Base-by-base conservation (phyloP, 257 asterid genomes). In the Nicotiana otophora region DNA sequence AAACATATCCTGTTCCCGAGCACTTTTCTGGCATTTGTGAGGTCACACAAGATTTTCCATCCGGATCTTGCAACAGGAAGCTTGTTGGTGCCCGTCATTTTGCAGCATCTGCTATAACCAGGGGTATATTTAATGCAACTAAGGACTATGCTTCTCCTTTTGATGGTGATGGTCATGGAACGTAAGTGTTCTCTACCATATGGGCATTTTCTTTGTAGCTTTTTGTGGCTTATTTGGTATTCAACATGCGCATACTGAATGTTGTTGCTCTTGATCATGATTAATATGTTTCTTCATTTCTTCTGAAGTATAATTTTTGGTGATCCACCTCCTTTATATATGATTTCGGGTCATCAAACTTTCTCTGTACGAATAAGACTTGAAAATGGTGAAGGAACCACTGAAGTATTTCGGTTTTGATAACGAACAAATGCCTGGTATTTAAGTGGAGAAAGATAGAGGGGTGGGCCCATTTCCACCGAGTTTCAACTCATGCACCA, bases 91-190 rank as follows among this genome's bases (percentile, higher is more conserved):
- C 99, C 61, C 98, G 98, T 26, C 99, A 96, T 89, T 96, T 96
- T 81, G 99, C 99, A 4, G 98, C 99, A 42, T 96, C 99, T 36
- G 99, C 99, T 30, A 96, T 96, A 75, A 96, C 97, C 26, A 89
- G 98, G 84, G 99, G 99, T 86, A 96, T 96, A 80, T 96, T 96
- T 83, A 96, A 96, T 87, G 97, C 98, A 79, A 84, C 97, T 30
- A 92, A 94, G 89, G 99, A 96, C 87, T 96, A 89, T 87, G 98
- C 99, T 83, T 96, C 99, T 7, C 99, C 99, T 0, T 91, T 77
- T 85, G 99, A 96, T 86, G 99, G 94, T 30, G 98, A 94, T 87
- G 99, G 99, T 84, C 99, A 96, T 83, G 99, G 99, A 81, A 94
- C 98, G 99, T 96, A 90, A 88, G 99, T 91, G 30, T 72, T 72